Evolutionary conservation across 2,329 filamentous ascomycete species (phyloP).

Genomic region (Rutstroemia sydowiana): DNA sequence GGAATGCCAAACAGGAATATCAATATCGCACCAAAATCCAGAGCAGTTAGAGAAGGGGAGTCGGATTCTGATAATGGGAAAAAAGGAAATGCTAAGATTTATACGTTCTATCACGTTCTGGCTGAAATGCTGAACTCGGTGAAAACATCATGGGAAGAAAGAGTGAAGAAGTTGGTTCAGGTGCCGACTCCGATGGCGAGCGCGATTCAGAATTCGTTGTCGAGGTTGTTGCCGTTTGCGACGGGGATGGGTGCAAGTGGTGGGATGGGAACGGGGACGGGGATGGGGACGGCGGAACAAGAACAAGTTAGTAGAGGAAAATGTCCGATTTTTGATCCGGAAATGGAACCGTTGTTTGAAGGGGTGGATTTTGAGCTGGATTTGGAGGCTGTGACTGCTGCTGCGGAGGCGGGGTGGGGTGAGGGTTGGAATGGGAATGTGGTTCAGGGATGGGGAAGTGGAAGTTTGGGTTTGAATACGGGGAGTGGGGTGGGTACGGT

Average conservation of each 20-base stretch:
- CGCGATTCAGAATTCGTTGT: too few species aligned
- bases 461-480: too few species aligned
- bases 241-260: neutral
- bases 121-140: neutral
- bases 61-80: neutral
- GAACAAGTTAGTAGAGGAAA: neutral
- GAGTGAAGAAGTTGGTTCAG: neutral
- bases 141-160: neutral
- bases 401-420: neutral
- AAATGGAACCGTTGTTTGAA: neutral
- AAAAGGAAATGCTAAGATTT: neutral
- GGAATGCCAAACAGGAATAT: too few species aligned
- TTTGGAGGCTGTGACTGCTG: neutral
- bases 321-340: constrained; percentile 4
- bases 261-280: too few species aligned
- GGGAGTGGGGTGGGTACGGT: too few species aligned
- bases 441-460: too few species aligned
- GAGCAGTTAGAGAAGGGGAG: neutral
- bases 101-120: neutral
- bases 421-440: neutral
- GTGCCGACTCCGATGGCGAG: too few species aligned
- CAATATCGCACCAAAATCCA: too few species aligned
- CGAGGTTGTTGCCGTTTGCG: too few species aligned
- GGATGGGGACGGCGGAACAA: neutral
- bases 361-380: constrained; percentile 15